Base-by-base conservation (phyloP, 345 rosid species). In the Linum usitatissimum region DNA sequence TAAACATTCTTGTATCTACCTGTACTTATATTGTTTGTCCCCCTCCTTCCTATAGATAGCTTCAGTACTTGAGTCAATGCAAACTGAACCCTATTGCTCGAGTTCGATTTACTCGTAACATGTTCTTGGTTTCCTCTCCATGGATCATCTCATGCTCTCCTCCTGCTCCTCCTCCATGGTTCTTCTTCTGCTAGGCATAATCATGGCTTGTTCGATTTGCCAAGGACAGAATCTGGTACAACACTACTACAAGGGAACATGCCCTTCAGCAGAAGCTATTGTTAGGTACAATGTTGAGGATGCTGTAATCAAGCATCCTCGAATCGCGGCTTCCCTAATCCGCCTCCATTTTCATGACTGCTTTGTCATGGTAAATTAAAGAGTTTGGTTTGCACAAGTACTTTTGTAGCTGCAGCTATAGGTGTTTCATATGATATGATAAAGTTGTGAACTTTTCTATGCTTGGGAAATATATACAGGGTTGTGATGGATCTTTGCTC, bases 291-390 rank as follows among this genome's bases (percentile, higher is more conserved):
- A 67, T 61, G 84, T 90, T 0, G 83, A 79, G 67, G 71, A 69
- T 55, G 95, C 89, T 23, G 76, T 88, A 42, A 71, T 76, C 18
- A 80, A 68, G 75, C 80, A 84, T 70, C 97, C 97, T 61, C 79
- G 91, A 6, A 79, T 84, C 81, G 96, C 96, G 0, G 96, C 91
- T 28, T 83, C 88, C n/a, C 80, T 90, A 40, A 87, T 88, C 49
- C 84, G 96, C 34, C 68, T 91, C 54, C 96, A 91, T 45, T 91
- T 86, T 60, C 96, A 91, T 28, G 97, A 91, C 65, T 91, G 97
- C 67, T 84, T 91, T 55, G 86, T 88, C 64, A 67, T 81, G 90
- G 91, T 88, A n/a, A 15, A 54, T 23, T 23, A 23, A 23, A 23
- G 28, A 23, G 28, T 23, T 23, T 23, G 28, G 28, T 23, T 23